Evolutionary conservation across 495 filamentous ascomycete genomes (phyloP), one percentile per base, ranked within the genome.

Genomic region (Hypomontagnella submonticulosa): DNA sequence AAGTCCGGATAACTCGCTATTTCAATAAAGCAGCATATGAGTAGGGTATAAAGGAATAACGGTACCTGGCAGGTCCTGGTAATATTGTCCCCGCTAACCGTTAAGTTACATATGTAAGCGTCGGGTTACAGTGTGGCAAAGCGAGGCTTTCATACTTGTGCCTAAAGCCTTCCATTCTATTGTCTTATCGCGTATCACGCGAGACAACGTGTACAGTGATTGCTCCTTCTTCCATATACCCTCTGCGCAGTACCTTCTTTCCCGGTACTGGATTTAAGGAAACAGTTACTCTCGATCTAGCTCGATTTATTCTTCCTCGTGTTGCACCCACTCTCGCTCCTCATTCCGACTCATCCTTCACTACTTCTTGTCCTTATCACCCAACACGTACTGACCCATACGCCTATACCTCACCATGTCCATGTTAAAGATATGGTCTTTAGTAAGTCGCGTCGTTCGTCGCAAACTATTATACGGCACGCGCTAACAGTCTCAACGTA

Each of bases 371-470:
- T 15, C 30, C 5, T 4, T 4, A 36, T 33, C 47, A 32, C 7
- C 15, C 10, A 15, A 33, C 13, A 34, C 27, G 9, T 19, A 12
- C 9, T 34, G 12, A 20, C 30, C 32, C 13, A 48, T 36, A 34
- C 38, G 30, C 5, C 19, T 52, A 4, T 7, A 1, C 47, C 13
- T 41, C 49, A 40, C 30, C 48, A 40, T 59, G 57, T 74, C 59
- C 87, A 99, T 99, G 95, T 83, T 97, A 82, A 99, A 99, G 78
- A 97, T 99, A 83, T 99, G 95, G 95, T 96, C 93, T 76, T 97
- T 99, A 93, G 93, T 96, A 82, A 43, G 86, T 54, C 52, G 5
- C 18, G 15, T n/a, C 9, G 16, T 0, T 30, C n/a, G 16, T 40
- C 15, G 13, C 12, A 16, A 4, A 19, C 13, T 44, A 30, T 16